Base-by-base conservation (phyloP, 768 basidiomycete species). In the Rhodotorula babjevae region DNA sequence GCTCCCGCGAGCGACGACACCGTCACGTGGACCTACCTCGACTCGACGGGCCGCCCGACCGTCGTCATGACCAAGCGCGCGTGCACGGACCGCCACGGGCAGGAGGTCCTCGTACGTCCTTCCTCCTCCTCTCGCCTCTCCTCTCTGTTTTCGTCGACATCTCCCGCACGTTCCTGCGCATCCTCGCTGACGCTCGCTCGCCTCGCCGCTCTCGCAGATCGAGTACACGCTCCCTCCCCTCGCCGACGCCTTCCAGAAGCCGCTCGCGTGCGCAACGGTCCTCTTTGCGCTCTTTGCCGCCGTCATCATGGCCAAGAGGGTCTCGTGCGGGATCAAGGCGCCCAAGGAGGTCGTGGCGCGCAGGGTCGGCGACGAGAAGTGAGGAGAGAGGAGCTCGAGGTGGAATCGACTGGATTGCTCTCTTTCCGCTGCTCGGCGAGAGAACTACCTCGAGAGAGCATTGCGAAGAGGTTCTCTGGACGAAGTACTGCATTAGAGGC, bases 1-100 rank as follows among this genome's bases (percentile, higher is more conserved):
- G 36, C 5, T 1, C 9, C 27, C 18, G 21, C 47, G 18, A 42
- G 52, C 27, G 65, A 86, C 85, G n/a, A 90, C 84, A 27, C 90
- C 14, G 58, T 72, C 92, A 77, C 86, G 85, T 72, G 75, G 72
- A 91, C 91, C 10, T 98, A 95, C 82, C 87, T 99, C 42, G 96
- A 99, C 81, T 92, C 93, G 50, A 85, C 84, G 55, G 96, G 96
- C 44, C 88, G 94, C 40, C 93, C 93, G 16, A 85, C 85, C 12
- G 82, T 97, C 69, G 86, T 86, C 11, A 84, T 98, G 76, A 81
- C 84, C 66, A 95, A 93, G 82, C 82, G 86, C 65, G 82, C 89
- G 68, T 83, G 92, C 71, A 93, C 92, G 0, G 86, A 90, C 78
- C 88, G 85, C 75, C 94, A 98, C 79, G 85, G 86, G 23, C 87